phyloP scores from a whole-genome alignment of 257 asterid species.

The Solanum appendiculatum region DNA sequence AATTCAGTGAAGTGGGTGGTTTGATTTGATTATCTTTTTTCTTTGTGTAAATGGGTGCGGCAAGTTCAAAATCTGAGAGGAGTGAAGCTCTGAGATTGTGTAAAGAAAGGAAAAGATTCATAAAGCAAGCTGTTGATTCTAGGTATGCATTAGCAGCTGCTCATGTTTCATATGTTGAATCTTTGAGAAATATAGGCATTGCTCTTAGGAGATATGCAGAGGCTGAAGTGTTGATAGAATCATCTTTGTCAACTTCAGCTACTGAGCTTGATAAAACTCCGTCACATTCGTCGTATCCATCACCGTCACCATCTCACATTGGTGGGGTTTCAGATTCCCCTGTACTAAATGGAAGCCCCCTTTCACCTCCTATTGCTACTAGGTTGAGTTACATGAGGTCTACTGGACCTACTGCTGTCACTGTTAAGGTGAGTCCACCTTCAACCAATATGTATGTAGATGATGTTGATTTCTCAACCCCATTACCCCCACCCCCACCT shows the following conservation, averaged over 20 bases:
- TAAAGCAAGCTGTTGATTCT: constrained; percentile 84
- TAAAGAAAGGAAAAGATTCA: constrained; percentile 72
- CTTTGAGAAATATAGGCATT: constrained; percentile 74
- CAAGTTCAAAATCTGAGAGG: constrained; percentile 63
- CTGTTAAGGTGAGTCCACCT: constrained; percentile 46
- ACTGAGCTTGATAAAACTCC: constrained; percentile 67
- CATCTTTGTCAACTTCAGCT: constrained; percentile 46
- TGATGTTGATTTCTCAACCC: constrained; percentile 62
- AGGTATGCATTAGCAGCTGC: constrained; percentile 92
- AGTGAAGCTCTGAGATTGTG: constrained; percentile 73
- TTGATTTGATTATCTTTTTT: constrained; percentile 1
- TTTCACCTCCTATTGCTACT: constrained; percentile 46
- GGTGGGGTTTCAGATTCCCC: constrained; percentile 72
- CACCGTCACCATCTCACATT: constrained; percentile 58
- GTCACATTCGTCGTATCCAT: constrained; percentile 53
- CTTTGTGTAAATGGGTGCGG: constrained; percentile 42
- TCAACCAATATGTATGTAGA: constrained; percentile 39
- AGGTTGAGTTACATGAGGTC: constrained; percentile 89
- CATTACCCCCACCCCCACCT: constrained; percentile 72
- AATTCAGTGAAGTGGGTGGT: constrained; percentile 14
- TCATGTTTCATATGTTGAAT: constrained; percentile 77
- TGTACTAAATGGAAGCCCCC: constrained; percentile 63
- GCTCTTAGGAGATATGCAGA: constrained; percentile 88
- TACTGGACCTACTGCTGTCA: constrained; percentile 49
- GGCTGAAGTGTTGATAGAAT: constrained; percentile 70